phyloP scores from a whole-genome alignment of 257 asterid species.

The Jacaranda mimosifolia region DNA sequence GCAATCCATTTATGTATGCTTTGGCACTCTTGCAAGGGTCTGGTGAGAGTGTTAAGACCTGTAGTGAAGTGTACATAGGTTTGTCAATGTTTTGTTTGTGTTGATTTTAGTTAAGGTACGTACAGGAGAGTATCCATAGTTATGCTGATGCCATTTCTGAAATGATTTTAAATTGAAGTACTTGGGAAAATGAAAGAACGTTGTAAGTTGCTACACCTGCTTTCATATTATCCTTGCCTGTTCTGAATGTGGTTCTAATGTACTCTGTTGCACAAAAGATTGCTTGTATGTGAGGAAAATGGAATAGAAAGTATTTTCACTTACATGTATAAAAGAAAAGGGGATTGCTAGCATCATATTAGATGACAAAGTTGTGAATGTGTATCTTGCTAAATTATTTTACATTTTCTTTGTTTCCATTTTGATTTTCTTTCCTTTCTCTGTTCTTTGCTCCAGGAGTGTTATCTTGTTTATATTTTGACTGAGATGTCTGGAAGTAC shows the following conservation, averaged over 20 bases:
- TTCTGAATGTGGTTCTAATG: background rate
- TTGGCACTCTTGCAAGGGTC: background rate
- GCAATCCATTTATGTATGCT: background rate
- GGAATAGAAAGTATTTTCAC: background rate
- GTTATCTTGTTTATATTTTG: conserved; percentile 86
- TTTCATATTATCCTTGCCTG: background rate
- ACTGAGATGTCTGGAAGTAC: conserved; percentile 76
- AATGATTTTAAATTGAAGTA: background rate
- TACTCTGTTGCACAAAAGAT: background rate
- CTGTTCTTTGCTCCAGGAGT: conserved; percentile 56
- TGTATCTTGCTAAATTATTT: conserved; percentile 8
- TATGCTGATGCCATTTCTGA: conserved; percentile 1
- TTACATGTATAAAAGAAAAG: background rate
- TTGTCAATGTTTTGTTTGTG: conserved; percentile 1
- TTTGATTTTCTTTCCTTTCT: conserved; percentile 5
- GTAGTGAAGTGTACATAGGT: background rate
- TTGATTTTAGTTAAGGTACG: conserved; percentile 5
- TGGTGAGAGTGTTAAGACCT: background rate
- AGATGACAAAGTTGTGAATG: background rate
- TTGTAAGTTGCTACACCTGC: background rate
- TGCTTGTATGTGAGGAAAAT: background rate
- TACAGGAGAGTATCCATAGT: background rate
- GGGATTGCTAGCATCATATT: background rate
- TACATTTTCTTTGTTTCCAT: conserved; percentile 3
- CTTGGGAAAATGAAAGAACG: background rate